phyloP scores from a whole-genome alignment of 345 rosid species.

The Eucalyptus leucophloia region DNA sequence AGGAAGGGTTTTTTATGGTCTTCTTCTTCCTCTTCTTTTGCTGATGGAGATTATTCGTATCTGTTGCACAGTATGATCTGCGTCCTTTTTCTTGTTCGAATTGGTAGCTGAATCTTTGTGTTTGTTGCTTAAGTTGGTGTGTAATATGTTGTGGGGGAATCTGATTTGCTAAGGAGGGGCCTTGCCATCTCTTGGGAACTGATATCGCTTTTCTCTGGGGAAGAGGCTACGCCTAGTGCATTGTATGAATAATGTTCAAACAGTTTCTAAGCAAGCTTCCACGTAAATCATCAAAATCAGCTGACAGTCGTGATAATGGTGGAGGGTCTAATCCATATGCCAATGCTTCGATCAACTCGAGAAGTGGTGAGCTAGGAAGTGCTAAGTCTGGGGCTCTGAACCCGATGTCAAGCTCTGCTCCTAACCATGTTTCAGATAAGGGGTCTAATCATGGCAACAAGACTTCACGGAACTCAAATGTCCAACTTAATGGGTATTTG shows the following conservation, averaged over 20 bases:
- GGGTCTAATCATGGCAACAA: neutral
- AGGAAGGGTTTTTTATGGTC: neutral
- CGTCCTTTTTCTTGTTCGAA: neutral
- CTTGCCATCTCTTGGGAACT: neutral
- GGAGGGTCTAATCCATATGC: neutral
- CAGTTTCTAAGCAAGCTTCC: slow-evolving; percentile 6
- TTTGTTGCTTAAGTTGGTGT: neutral
- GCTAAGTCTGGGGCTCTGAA: neutral
- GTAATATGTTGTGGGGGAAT: neutral
- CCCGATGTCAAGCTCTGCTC: neutral
- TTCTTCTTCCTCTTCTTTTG: neutral
- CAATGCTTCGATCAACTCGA: neutral
- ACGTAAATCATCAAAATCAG: slow-evolving; percentile 1
- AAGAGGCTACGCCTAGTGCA: neutral
- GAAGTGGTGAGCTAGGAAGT: neutral
- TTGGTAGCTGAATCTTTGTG: neutral
- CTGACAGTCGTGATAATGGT: neutral
- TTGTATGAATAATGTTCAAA: slow-evolving; percentile 2
- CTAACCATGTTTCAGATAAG: neutral
- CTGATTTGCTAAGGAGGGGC: neutral
- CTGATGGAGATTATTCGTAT: neutral
- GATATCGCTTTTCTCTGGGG: neutral
- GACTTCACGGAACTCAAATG: neutral
- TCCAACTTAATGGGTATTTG: neutral
- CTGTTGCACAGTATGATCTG: neutral